Percentiles rank a stretch among this genome's conserved stretches.
Conservation (phyloP, 1,139 yeast species). For the Meyerozyma guilliermondii region DNA sequence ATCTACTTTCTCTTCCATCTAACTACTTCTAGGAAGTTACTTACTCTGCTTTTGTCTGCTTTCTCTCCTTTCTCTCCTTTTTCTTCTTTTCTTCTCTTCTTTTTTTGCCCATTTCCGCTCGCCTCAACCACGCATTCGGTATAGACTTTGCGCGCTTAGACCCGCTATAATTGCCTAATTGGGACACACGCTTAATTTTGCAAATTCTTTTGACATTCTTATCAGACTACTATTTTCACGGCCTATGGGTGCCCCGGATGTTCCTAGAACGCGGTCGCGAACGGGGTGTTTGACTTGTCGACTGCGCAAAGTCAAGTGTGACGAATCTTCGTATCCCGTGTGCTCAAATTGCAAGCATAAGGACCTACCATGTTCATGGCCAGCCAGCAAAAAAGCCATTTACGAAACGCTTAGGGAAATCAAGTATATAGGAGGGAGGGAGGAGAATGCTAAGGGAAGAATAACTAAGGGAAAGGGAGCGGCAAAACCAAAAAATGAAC, state of each 20-base stretch:
- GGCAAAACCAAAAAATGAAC: background rate
- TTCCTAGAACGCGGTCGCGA: conserved; percentile 20
- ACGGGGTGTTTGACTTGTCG: conserved; percentile 41
- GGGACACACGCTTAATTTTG: conserved; percentile 16
- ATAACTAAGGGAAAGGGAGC: background rate
- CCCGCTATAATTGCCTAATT: conserved; percentile 19
- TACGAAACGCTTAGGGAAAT: conserved; percentile 22
- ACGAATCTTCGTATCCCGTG: conserved; percentile 31
- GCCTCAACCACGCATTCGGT: background rate
- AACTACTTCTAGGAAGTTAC: too few relatives aligned
- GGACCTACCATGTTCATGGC: conserved; percentile 29
- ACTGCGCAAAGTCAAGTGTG: conserved; percentile 36
- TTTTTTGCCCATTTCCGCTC: background rate
- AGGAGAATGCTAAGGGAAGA: background rate
- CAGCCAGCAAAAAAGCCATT: conserved; percentile 22
- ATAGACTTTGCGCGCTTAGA: conserved; percentile 22
- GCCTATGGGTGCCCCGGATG: conserved; percentile 8
- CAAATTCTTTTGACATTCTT: background rate
- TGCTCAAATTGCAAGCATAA: conserved; percentile 28
- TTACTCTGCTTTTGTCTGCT: too few relatives aligned
- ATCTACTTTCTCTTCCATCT: too few relatives aligned
- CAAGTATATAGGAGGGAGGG: conserved; percentile 17
- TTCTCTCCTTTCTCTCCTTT: too few relatives aligned
- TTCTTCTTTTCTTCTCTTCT: too few relatives aligned
- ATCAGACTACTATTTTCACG: conserved; percentile 2